phyloP scores from a whole-genome alignment of 139 green algal species.

The Desmodesmus armatus region DNA sequence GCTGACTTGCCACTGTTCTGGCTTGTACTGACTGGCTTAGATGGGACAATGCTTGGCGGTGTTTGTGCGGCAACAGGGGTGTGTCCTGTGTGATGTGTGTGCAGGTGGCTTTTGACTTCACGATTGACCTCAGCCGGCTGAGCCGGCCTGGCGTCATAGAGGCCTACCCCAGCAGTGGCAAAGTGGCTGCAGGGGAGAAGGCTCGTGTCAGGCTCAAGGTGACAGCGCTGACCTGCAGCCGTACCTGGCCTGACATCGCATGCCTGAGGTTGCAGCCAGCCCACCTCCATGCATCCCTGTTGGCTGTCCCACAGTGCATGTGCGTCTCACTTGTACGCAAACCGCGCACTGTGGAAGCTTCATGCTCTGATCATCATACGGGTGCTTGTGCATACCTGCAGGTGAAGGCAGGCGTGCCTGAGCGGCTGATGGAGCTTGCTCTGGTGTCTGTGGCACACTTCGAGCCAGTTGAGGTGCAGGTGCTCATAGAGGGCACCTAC shows the following conservation, averaged over 20 bases:
- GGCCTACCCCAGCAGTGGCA: conserved; percentile 54
- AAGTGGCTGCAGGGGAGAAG: conserved; percentile 60
- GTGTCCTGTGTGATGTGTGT: neutral
- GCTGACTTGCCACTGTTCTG: no score
- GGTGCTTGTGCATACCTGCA: conserved; percentile 40
- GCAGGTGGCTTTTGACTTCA: conserved; percentile 79
- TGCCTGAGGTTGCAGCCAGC: no score
- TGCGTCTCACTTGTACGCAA: neutral
- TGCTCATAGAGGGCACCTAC: conserved; percentile 79
- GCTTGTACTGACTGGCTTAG: no score
- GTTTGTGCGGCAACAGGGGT: neutral
- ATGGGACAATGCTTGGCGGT: neutral
- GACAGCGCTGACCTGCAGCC: neutral
- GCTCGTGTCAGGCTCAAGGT: conserved; percentile 72
- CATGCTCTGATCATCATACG: neutral
- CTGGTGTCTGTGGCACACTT: conserved; percentile 84
- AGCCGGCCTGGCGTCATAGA: conserved; percentile 58
- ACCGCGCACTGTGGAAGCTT: neutral
- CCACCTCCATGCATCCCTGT: no score
- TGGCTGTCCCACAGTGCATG: no score
- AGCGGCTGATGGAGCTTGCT: conserved; percentile 74
- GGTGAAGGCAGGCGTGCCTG: conserved; percentile 70
- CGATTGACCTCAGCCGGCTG: conserved; percentile 66
- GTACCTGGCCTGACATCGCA: no score
- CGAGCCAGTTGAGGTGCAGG: conserved; percentile 71